Percentiles rank a stretch among this genome's conserved stretches.
Evolutionary conservation across 805 yeast genomes (phyloP).

Genomic region (Candida pseudofarinosa): DNA sequence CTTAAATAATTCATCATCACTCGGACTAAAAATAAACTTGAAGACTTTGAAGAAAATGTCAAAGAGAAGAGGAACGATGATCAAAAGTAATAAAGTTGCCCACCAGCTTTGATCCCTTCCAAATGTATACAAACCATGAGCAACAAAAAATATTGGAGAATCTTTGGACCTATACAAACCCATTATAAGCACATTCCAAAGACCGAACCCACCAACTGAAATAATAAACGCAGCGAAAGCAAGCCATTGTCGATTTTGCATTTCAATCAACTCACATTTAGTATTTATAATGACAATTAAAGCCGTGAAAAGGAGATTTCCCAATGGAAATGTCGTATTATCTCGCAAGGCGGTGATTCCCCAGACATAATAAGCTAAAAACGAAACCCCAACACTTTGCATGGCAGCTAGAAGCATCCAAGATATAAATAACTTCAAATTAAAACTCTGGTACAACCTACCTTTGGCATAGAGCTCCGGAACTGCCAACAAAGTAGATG

Average conservation of each 20-base stretch:
- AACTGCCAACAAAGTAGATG: slow-evolving; percentile 83
- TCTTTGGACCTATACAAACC: slow-evolving; percentile 53
- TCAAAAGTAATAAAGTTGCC: slow-evolving; percentile 63
- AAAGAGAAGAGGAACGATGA: slow-evolving; percentile 55
- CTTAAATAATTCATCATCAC: slow-evolving; percentile 77
- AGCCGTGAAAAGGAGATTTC: slow-evolving; percentile 70
- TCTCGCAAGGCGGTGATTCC: slow-evolving; percentile 67
- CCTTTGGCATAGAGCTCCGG: slow-evolving; percentile 88
- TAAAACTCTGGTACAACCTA: slow-evolving; percentile 68
- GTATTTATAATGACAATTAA: slow-evolving; percentile 69
- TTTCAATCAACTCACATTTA: slow-evolving; percentile 78
- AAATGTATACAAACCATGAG: slow-evolving; percentile 65
- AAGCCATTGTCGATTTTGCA: slow-evolving; percentile 67
- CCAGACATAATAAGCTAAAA: slow-evolving; percentile 63
- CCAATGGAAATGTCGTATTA: slow-evolving; percentile 77
- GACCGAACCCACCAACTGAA: slow-evolving; percentile 79
- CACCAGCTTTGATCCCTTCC: slow-evolving; percentile 86
- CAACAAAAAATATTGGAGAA: slow-evolving; percentile 64
- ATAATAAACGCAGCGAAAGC: slow-evolving; percentile 62
- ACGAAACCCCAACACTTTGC: slow-evolving; percentile 69
- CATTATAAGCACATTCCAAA: slow-evolving; percentile 80
- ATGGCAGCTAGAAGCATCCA: slow-evolving; percentile 79
- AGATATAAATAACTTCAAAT: slow-evolving; percentile 58
- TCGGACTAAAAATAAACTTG: slow-evolving; percentile 54
- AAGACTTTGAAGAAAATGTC: slow-evolving; percentile 63